These are phyloP conservation scores for Blastocystis sp. DNA, from an alignment of 352 stramenopile genomes.

Conservation along the genomic window DNA sequence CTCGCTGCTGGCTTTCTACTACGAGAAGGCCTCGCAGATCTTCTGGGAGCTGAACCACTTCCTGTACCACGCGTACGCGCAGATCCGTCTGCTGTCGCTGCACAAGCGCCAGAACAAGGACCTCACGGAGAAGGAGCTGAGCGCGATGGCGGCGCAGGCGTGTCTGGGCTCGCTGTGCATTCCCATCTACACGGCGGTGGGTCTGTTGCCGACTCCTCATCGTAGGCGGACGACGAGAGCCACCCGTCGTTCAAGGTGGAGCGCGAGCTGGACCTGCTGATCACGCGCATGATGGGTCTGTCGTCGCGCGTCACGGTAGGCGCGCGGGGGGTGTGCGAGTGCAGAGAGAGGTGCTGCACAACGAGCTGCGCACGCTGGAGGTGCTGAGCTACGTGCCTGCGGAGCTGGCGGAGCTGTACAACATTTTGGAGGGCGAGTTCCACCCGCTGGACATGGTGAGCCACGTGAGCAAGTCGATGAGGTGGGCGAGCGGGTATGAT, in stretches of 20 bases:
- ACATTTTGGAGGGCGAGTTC: not conserved
- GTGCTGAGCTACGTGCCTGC: not conserved
- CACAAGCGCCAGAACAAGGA: not conserved
- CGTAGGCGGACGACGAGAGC: constrained; percentile 20
- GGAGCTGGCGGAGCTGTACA: not conserved
- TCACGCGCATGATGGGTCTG: not conserved
- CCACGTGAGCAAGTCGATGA: not conserved
- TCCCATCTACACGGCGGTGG: not conserved
- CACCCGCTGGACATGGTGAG: constrained; percentile 20
- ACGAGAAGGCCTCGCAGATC: not conserved
- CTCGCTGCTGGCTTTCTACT: not conserved
- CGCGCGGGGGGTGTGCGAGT: not conserved
- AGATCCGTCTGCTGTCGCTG: not conserved
- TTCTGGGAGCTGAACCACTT: constrained; percentile 35
- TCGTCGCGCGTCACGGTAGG: not conserved
- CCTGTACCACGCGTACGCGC: constrained; percentile 17
- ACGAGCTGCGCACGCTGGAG: not conserved
- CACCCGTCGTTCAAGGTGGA: constrained; percentile 14
- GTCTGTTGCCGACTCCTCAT: not conserved
- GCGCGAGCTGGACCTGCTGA: not conserved
- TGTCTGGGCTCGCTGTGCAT: not conserved
- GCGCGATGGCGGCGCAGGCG: not conserved
- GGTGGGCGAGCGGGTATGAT: not conserved
- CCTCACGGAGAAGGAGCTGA: not conserved
- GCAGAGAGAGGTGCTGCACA: not conserved